These are phyloP conservation scores for Zasmidium cellare DNA, from an alignment of 2,329 filamentous ascomycete species.

Conservation along the genomic window DNA sequence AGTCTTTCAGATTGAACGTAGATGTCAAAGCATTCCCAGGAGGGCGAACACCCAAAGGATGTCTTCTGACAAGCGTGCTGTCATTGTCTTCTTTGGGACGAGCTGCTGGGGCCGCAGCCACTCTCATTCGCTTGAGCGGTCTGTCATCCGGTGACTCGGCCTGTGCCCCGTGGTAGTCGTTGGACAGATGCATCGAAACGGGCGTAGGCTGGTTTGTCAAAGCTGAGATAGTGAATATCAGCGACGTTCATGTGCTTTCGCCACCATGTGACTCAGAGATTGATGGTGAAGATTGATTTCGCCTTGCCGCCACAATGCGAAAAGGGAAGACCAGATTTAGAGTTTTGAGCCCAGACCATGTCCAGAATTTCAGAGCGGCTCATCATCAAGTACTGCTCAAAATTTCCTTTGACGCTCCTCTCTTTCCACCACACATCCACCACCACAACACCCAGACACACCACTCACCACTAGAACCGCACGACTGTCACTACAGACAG, in stretches of 20 bases:
- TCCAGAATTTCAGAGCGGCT: neutral
- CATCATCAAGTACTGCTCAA: neutral
- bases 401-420: slow-evolving; percentile 22
- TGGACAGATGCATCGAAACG: neutral
- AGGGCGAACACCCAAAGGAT: slow-evolving; percentile 83
- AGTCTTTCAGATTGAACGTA: slow-evolving; percentile 64
- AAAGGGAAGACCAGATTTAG: neutral
- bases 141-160: slow-evolving; percentile 14
- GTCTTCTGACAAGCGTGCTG: slow-evolving; percentile 61
- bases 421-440: slow-evolving; percentile 12
- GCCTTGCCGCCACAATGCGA: neutral
- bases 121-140: slow-evolving; percentile 21
- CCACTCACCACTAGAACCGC: slow-evolving; percentile 38
- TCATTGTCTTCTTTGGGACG: slow-evolving; percentile 30
- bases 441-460: slow-evolving; percentile 28
- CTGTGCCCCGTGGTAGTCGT: neutral
- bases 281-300: neutral
- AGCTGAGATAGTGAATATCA: neutral
- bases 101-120: slow-evolving; percentile 3
- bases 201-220: neutral
- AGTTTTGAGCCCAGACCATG: neutral
- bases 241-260: neutral
- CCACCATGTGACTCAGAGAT: neutral
- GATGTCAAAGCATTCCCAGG: slow-evolving; percentile 77
- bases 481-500: slow-evolving; percentile 47